Evolutionary conservation across 2,329 filamentous ascomycete species (phyloP), one percentile per base, ranked within the genome.

Genomic region (Aspergillus ustus): DNA sequence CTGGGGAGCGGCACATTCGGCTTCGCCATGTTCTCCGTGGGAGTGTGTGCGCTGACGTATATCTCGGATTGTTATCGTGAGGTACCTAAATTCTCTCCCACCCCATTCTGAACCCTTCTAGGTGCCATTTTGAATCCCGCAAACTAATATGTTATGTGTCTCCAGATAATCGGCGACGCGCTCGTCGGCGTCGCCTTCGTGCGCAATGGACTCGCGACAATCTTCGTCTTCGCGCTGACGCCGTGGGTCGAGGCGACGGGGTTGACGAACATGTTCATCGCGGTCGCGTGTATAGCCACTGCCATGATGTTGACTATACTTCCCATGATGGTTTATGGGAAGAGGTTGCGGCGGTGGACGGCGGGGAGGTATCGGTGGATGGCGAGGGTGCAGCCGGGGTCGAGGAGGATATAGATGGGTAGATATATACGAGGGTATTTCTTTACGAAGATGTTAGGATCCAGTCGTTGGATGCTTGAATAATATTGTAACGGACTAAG

Each of bases 101-200:
- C n/a, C 40, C 4, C 19, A 22, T 43, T n/a, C n/a, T n/a, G n/a
- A n/a, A n/a, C n/a, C n/a, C n/a, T n/a, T n/a, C n/a, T n/a, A n/a
- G n/a, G n/a, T n/a, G n/a, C n/a, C n/a, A n/a, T n/a, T n/a, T n/a
- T n/a, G n/a, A n/a, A n/a, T n/a, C n/a, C n/a, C n/a, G n/a, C n/a
- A n/a, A n/a, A n/a, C n/a, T n/a, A n/a, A n/a, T n/a, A n/a, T n/a
- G n/a, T n/a, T n/a, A n/a, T n/a, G n/a, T n/a, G n/a, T n/a, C n/a
- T n/a, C n/a, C n/a, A n/a, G n/a, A n/a, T n/a, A n/a, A 74, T 84
- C 45, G 81, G 77, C 5, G 81, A 84, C 60, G 76, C 80, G 0
- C 69, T 84, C 6, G 79, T 82, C 4, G 77, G 72, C 0, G 71
- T 84, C 2, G 78, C 79, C 0, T 78, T 84, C 57, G 67, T 80